These are phyloP conservation scores for Pythium vanterpoolii DNA, from an alignment of 352 stramenopile genomes.

Conservation along the genomic window DNA sequence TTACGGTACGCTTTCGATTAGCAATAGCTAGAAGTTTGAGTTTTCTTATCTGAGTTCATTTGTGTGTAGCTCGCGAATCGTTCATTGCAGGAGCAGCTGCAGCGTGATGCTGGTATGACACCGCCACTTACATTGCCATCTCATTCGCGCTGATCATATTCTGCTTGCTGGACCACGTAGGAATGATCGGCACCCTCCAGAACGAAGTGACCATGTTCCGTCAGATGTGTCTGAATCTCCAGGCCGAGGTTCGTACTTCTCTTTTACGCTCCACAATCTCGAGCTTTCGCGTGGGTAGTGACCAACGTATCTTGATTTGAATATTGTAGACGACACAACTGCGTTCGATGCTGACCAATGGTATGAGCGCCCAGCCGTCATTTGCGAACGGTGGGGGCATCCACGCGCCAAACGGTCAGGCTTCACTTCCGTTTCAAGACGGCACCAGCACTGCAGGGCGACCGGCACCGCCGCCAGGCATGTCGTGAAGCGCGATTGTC, in stretches of 20 bases:
- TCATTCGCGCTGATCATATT: not conserved
- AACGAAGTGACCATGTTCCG: conserved; percentile 82
- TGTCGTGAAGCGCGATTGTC: conserved; percentile 32
- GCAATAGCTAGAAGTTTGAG: too few species aligned
- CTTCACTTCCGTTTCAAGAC: too few species aligned
- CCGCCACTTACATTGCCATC: not conserved
- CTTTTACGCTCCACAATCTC: not conserved
- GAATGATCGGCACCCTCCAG: conserved; percentile 61
- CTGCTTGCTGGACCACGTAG: conserved; percentile 14
- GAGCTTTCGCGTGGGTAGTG: not conserved
- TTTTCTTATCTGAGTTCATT: not conserved
- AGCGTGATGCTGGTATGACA: conserved; percentile 49
- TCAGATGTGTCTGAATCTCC: conserved; percentile 79
- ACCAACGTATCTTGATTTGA: not conserved
- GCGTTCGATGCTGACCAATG: not conserved
- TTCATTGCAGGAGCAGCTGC: conserved; percentile 62
- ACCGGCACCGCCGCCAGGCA: conserved; percentile 44
- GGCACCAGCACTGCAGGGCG: conserved; percentile 13
- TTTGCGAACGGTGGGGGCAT: not conserved
- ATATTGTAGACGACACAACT: conserved; percentile 18
- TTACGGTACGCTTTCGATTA: conserved; percentile 55
- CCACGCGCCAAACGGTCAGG: too few species aligned
- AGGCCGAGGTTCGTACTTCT: conserved; percentile 51
- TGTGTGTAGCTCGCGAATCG: conserved; percentile 52
- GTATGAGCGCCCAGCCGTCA: not conserved